Percentiles rank a stretch among this genome's conserved stretches.
These are phyloP conservation scores for Colletotrichum liaoningense DNA, from an alignment of 2,329 filamentous ascomycete species.

Conservation along the genomic window DNA sequence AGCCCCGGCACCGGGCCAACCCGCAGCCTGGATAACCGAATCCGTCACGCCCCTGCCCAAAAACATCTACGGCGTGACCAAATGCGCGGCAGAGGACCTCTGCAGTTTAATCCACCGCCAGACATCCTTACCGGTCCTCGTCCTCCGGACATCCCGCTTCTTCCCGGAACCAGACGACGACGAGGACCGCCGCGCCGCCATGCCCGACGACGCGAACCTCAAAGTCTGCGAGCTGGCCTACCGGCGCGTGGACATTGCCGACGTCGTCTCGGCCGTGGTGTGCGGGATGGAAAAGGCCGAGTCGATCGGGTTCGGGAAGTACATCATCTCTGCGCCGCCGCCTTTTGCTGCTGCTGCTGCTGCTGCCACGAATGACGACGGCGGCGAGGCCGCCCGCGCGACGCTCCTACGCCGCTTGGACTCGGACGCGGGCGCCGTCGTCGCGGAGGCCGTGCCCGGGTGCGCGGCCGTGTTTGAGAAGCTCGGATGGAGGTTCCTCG, in stretches of 20 bases:
- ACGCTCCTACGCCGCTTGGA: slow-evolving; percentile 47
- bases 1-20: slow-evolving; percentile 46
- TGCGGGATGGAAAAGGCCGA: slow-evolving; percentile 50
- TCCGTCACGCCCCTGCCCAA: slow-evolving; percentile 53
- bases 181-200: slow-evolving; percentile 47
- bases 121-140: slow-evolving; percentile 51
- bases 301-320: slow-evolving; percentile 50
- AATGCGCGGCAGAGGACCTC: slow-evolving; percentile 60
- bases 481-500: slow-evolving; percentile 50
- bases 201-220: slow-evolving; percentile 53
- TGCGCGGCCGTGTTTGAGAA: slow-evolving; percentile 45
- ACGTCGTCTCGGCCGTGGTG: slow-evolving; percentile 54
- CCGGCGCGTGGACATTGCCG: slow-evolving; percentile 55
- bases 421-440: slow-evolving; percentile 44
- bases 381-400: too few relatives aligned
- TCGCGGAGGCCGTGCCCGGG: slow-evolving; percentile 42
- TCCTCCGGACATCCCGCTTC: slow-evolving; percentile 61
- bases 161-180: slow-evolving; percentile 61
- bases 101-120: slow-evolving; percentile 55
- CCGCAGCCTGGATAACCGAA: slow-evolving; percentile 59
- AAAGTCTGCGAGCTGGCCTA: slow-evolving; percentile 61
- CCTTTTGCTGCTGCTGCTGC: slow-evolving; percentile 41
- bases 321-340: slow-evolving; percentile 57
- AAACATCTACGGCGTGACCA: slow-evolving; percentile 62
- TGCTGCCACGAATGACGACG: slow-evolving; percentile 40